Evolutionary conservation across 306 rosid genomes (phyloP), one percentile per base, ranked within the genome.

Genomic region (Alnus rubra): DNA sequence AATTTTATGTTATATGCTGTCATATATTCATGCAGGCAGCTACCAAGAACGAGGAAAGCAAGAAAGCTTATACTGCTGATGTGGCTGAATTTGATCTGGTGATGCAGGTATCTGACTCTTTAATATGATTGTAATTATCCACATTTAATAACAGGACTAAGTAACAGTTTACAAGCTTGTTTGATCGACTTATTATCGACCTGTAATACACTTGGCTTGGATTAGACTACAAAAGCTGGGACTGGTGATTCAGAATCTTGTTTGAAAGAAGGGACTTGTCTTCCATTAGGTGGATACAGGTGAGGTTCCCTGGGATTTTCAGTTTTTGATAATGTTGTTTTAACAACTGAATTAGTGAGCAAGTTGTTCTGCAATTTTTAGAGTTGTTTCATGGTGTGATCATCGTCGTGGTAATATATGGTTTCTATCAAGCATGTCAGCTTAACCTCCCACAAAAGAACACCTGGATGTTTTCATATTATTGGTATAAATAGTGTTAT

Each of bases 231-330:
- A 45, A 92, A 92, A 91, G 87, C 92, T 72, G 97, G 94, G 72
- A 92, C 92, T 71, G 97, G 70, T 81, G 85, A 89, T 87, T 94
- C 94, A 23, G 84, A 84, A 86, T 87, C 98, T 81, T 94, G 98
- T 84, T 85, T 90, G 80, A 81, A 83, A 79, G 97, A 90, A 82
- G 85, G 51, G 78, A 84, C 93, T 14, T 94, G 98, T 80, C 94
- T 90, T 78, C 98, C 98, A 30, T 88, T 94, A 88, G 97, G 98
- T 82, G 98, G 98, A 90, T 94, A 92, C 96, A 94, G 98, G 97
- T 92, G 86, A 82, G 78, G 82, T 86, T 81, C 84, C 54, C 55
- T 78, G 48, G 62, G 11, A 70, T 80, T 58, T 42, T 56, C 7
- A 3, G 11, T 55, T 76, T 80, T 45, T 79, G 64, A 79, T 33